Conservation (phyloP, 2,329 filamentous ascomycete genomes). For the Arthroderma uncinatum region DNA sequence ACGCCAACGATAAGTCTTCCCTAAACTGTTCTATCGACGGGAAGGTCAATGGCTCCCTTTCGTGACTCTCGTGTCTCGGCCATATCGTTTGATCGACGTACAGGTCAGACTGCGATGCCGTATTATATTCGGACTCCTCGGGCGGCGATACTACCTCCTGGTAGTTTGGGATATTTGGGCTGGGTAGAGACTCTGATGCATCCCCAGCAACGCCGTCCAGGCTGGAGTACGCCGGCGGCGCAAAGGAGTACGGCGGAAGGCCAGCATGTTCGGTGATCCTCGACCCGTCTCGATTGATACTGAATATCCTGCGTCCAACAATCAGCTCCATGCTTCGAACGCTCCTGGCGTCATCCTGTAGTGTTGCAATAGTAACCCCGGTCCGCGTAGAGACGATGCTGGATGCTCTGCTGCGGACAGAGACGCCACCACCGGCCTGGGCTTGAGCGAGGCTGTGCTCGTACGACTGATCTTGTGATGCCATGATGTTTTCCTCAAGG, state of each 20-base stretch:
- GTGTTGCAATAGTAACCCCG: slow-evolving; percentile 21
- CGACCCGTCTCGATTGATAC: slow-evolving; percentile 25
- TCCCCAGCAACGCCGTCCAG: not conserved
- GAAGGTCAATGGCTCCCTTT: not conserved
- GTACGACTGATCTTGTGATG: not conserved
- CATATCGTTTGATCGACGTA: not conserved
- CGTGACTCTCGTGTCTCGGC: not conserved
- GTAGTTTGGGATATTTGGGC: not conserved
- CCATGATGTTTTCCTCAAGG: not conserved
- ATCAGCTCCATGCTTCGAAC: slow-evolving; percentile 23
- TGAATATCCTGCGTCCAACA: slow-evolving; percentile 21
- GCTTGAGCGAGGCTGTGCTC: not conserved
- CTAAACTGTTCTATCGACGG: not conserved
- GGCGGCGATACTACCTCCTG: not conserved
- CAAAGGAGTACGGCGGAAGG: slow-evolving; percentile 17
- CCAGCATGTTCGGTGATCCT: slow-evolving; percentile 16
- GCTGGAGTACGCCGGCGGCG: slow-evolving; percentile 2
- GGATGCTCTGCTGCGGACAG: slow-evolving; percentile 19
- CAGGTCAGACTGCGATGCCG: not conserved
- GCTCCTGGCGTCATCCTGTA: slow-evolving; percentile 18
- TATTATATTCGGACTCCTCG: not conserved
- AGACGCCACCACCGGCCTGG: not conserved
- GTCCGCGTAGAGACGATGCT: slow-evolving; percentile 24
- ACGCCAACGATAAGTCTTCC: not conserved
- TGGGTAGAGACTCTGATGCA: not conserved